A percentile compares a stretch with the other conserved stretches of the same genome.
These are phyloP conservation scores for Suhomyces faveliae DNA, from an alignment of 805 yeast genomes.

Conservation along the genomic window DNA sequence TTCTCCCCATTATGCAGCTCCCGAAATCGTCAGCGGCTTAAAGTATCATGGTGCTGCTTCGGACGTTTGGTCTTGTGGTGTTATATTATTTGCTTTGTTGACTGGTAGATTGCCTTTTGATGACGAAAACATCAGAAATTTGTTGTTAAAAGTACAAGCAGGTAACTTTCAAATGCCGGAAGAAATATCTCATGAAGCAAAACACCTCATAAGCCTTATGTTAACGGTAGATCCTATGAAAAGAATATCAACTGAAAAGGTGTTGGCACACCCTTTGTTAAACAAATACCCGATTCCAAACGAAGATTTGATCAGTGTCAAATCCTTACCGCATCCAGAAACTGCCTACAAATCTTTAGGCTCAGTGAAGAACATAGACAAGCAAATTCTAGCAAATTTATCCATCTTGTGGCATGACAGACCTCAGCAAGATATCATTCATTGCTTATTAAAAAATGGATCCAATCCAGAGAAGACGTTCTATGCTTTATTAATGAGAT, in stretches of 20 bases:
- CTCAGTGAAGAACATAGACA: conserved; percentile 48
- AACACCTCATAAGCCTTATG: conserved; percentile 63
- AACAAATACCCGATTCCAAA: conserved; percentile 49
- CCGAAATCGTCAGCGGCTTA: conserved; percentile 78
- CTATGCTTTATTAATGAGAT: conserved; percentile 44
- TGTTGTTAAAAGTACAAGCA: conserved; percentile 71
- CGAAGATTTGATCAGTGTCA: conserved; percentile 44
- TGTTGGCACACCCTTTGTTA: conserved; percentile 58
- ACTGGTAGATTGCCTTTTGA: conserved; percentile 84
- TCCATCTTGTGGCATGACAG: conserved; percentile 60
- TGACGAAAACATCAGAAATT: conserved; percentile 72
- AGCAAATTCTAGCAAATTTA: conserved; percentile 52
- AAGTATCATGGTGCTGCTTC: conserved; percentile 82
- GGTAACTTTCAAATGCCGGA: conserved; percentile 74
- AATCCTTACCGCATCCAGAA: conserved; percentile 53
- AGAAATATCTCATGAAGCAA: conserved; percentile 61
- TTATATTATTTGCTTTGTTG: conserved; percentile 70
- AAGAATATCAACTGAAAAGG: conserved; percentile 67
- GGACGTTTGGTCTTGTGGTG: conserved; percentile 89
- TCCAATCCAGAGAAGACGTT: conserved; percentile 47
- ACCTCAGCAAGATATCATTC: conserved; percentile 38
- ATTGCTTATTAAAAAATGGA: conserved; percentile 36
- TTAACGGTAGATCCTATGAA: conserved; percentile 66
- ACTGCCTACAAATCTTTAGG: conserved; percentile 52
- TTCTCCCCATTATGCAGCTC: conserved; percentile 87